A percentile compares a stretch with the other conserved stretches of the same genome.
Conservation (phyloP, 164 flowering plant genomes). For the Akebia trifoliata region DNA sequence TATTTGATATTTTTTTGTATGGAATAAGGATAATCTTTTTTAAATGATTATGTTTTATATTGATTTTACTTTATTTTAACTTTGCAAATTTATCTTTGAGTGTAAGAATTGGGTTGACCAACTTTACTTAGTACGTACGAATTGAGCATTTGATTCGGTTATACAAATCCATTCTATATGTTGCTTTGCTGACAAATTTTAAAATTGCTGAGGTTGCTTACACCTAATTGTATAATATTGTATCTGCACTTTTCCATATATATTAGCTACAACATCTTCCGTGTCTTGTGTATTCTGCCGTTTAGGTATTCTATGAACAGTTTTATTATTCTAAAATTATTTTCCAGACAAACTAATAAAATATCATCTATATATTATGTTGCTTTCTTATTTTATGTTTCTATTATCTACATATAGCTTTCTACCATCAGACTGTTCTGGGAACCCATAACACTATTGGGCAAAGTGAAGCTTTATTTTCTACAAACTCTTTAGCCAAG, state of each 20-base stretch:
- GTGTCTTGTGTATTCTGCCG: conserved; percentile 4
- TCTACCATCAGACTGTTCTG: conserved; percentile 73
- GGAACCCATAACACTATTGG: conserved; percentile 69
- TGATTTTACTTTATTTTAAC: not conserved
- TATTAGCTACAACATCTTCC: conserved; percentile 1
- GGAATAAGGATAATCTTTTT: not conserved
- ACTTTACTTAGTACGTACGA: not conserved
- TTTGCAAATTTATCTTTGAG: not conserved
- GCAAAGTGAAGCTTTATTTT: conserved; percentile 85
- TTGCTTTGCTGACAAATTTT: not conserved
- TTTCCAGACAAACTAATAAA: conserved; percentile 21
- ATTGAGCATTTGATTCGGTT: not conserved
- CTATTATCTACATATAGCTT: conserved; percentile 73
- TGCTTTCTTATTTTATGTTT: conserved; percentile 41
- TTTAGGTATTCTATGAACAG: conserved; percentile 3
- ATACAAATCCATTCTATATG: not conserved
- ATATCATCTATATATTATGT: conserved; percentile 27
- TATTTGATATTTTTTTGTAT: not conserved
- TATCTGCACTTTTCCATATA: not conserved
- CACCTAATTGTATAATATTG: conserved; percentile 1
- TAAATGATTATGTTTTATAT: not conserved
- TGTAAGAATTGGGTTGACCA: not conserved
- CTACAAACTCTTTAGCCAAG: conserved; percentile 72
- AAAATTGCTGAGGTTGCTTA: not conserved
- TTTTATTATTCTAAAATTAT: conserved; percentile 13